Base-by-base conservation (phyloP, 305 asterid species). In the Fraxinus paxiana region DNA sequence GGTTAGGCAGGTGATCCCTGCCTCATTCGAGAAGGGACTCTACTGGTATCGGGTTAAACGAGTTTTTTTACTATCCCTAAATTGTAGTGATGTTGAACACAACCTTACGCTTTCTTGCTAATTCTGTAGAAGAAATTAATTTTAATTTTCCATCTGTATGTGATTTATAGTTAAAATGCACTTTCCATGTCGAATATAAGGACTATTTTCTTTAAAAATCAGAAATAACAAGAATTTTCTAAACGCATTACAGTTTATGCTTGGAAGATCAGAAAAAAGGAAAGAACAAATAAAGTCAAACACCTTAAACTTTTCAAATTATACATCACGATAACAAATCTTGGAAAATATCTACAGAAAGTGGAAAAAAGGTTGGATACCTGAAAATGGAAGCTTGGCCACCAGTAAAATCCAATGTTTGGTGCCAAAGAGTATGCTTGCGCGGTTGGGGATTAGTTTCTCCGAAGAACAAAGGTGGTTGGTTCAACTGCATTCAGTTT, bases 351-450 rank as follows among this genome's bases (percentile, higher is more conserved):
- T 51, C 1, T 51, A 5, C 4, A 1, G 56, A 46, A 1, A 51
- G 61, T 35, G 41, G 71, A 18, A 28, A 34, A 4, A 33, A 31
- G 59, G 59, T 80, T 12, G 31, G 12, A 18, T 71, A 87, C 90
- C 92, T 87, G 37, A 13, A 82, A n/a, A 4, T 31, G 15, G 76
- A 13, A 13, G 90, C 88, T 41, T 80, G 86, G 4, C 83, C 86
- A 0, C 73, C 72, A 0, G 90, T 85, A 54, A 87, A 87, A 78
- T 87, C 88, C 33, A n/a, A 0, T 13, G 77, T 7, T 17, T 46
- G 83, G 4, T 82, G 31, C 88, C 90, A 87, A 24, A 73, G 59
- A 8, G 83, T 83, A 30, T 85, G 90, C 77, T 82, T 87, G 22
- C 75, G 83, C 0, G 88, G 87, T 1, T 83, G 82, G 12, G 88